Percentiles rank a stretch among this genome's conserved stretches.
phyloP scores from a whole-genome alignment of 768 basidiomycete species.

The Phlebiopsis gigantea region DNA sequence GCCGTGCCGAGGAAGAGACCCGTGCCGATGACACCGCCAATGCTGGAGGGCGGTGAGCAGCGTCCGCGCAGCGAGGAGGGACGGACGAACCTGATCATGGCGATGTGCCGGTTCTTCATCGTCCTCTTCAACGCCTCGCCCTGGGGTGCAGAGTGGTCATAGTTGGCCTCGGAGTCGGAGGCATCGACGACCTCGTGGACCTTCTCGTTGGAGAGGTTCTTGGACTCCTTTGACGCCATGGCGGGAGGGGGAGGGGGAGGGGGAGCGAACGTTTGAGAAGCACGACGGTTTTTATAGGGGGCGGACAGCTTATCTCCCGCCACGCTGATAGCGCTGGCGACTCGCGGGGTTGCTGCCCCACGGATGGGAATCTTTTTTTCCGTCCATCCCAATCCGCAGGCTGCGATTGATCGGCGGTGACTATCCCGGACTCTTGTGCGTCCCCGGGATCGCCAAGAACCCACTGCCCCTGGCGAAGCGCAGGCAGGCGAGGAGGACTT shows the following conservation, averaged over 20 bases:
- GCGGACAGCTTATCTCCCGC: neutral
- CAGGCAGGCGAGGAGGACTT: too few species aligned
- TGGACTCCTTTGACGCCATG: slow-evolving; percentile 5
- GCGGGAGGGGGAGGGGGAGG: neutral
- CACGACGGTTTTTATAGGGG: neutral
- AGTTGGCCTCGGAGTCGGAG: slow-evolving; percentile 11
- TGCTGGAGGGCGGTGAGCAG: slow-evolving; percentile 18
- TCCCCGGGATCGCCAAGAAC: neutral
- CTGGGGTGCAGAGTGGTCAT: neutral
- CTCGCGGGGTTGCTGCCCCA: neutral
- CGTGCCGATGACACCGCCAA: slow-evolving; percentile 43
- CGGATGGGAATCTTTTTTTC: neutral
- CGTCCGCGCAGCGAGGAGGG: neutral
- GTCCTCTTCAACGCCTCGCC: slow-evolving; percentile 3
- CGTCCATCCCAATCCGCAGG: neutral
- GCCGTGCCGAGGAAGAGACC: slow-evolving; percentile 47
- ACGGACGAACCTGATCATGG: slow-evolving; percentile 64
- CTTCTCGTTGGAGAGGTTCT: slow-evolving; percentile 10
- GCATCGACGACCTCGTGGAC: slow-evolving; percentile 1
- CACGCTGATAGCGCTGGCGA: neutral
- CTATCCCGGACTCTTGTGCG: too few species aligned
- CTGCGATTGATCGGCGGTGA: neutral
- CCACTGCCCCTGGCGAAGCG: neutral
- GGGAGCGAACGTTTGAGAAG: neutral
- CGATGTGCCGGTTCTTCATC: slow-evolving; percentile 61